Conservation (phyloP, 2,329 filamentous ascomycete species). For the Trichoderma koningiopsis region DNA sequence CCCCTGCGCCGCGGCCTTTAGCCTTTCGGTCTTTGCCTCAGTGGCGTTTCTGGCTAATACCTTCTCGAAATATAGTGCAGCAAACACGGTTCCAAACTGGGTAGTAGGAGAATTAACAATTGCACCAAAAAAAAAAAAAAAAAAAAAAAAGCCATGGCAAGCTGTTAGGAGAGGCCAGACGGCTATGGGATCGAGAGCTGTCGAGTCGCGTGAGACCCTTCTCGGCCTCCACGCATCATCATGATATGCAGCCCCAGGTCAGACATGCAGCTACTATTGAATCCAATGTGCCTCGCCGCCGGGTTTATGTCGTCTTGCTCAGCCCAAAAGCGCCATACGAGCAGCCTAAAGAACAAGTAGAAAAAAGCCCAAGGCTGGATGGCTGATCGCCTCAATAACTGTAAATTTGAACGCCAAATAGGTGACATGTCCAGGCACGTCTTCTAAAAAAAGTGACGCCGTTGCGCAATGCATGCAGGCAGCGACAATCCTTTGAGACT, state of each 20-base stretch:
- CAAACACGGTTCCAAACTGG: neutral
- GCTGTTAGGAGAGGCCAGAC: neutral
- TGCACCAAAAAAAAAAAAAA: neutral
- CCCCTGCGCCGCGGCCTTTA: slow-evolving; percentile 10
- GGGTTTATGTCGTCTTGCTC: neutral
- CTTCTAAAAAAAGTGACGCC: neutral
- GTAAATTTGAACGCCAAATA: neutral
- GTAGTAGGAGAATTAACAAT: neutral
- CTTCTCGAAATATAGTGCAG: neutral
- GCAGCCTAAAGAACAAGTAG: neutral
- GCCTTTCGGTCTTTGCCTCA: slow-evolving; percentile 12
- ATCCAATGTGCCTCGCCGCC: neutral
- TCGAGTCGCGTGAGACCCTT: neutral
- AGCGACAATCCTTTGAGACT: neutral
- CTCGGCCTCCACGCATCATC: neutral
- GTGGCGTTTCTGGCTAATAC: slow-evolving; percentile 1
- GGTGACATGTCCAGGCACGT: neutral
- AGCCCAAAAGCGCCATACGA: neutral
- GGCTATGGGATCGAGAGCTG: neutral
- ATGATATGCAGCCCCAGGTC: neutral
- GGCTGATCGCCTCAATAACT: neutral
- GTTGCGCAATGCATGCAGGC: neutral
- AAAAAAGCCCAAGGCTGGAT: neutral
- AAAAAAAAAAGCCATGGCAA: neutral
- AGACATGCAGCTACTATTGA: neutral